These are phyloP conservation scores for Bremia lactucae DNA, from an alignment of 352 stramenopile genomes.

Conservation along the genomic window DNA sequence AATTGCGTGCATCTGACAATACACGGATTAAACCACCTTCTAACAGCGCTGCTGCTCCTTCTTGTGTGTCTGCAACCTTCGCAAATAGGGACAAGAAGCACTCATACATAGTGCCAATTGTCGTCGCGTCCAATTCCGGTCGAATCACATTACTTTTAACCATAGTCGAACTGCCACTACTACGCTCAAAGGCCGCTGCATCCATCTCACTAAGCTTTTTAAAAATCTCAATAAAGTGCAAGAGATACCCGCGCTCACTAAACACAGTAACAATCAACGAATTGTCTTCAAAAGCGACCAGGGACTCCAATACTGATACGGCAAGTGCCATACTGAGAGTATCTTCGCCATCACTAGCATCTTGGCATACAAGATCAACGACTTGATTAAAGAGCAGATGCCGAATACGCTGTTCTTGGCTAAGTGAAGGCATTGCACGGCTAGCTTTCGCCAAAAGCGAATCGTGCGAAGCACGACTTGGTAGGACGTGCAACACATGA, in stretches of 20 bases:
- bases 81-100: slow-evolving; percentile 75
- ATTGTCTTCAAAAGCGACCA: slow-evolving; percentile 42
- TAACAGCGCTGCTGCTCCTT: slow-evolving; percentile 55
- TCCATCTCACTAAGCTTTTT: slow-evolving; percentile 65
- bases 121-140: slow-evolving; percentile 43
- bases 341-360: slow-evolving; percentile 69
- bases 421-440: slow-evolving; percentile 6
- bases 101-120: slow-evolving; percentile 73
- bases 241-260: slow-evolving; percentile 63
- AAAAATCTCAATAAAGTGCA: slow-evolving; percentile 77
- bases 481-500: slow-evolving; percentile 46
- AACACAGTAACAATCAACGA: slow-evolving; percentile 44
- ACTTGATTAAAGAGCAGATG: slow-evolving; percentile 43
- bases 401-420: slow-evolving; percentile 20
- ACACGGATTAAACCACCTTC: slow-evolving; percentile 62
- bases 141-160: slow-evolving; percentile 36
- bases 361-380: slow-evolving; percentile 56
- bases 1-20: slow-evolving; percentile 45
- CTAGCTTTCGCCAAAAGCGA: slow-evolving; percentile 8
- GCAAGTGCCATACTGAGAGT: slow-evolving; percentile 74
- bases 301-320: slow-evolving; percentile 55
- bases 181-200: slow-evolving; percentile 35
- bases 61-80: slow-evolving; percentile 42
- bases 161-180: slow-evolving; percentile 19
- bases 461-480: slow-evolving; percentile 12